These are phyloP conservation scores for Carnegiea gigantea DNA, from an alignment of 179 eudicot species.

Conservation along the genomic window DNA sequence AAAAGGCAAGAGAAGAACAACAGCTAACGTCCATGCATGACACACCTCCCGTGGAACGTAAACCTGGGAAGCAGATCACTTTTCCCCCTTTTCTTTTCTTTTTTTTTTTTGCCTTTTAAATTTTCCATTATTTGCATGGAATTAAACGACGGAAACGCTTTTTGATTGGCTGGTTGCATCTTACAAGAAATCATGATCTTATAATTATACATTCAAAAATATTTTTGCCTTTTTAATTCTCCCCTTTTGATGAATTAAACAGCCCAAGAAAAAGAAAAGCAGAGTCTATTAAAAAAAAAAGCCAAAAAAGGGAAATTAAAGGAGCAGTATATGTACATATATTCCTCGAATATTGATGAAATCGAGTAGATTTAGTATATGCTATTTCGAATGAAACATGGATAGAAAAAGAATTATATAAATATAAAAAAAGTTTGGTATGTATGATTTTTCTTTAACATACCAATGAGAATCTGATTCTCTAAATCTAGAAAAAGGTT, in stretches of 20 bases:
- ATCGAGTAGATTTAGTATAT: constrained; percentile 41
- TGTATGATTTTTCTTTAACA: not conserved
- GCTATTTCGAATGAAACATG: constrained; percentile 24
- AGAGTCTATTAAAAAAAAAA: constrained; percentile 7
- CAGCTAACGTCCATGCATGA: constrained; percentile 12
- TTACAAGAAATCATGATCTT: constrained; percentile 42
- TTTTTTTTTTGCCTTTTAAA: not conserved
- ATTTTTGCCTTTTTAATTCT: constrained; percentile 25
- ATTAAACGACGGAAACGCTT: not conserved
- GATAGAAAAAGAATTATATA: constrained; percentile 18
- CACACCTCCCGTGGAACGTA: constrained; percentile 7
- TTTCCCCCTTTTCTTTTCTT: not conserved
- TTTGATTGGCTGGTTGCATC: constrained; percentile 19
- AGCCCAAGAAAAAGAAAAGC: not conserved
- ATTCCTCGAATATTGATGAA: constrained; percentile 14
- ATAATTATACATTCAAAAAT: constrained; percentile 34
- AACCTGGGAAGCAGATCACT: not conserved
- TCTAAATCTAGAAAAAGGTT: not conserved
- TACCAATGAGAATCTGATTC: not conserved
- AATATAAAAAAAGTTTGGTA: not conserved
- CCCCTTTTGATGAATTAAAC: constrained; percentile 45
- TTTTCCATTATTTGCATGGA: constrained; percentile 8
- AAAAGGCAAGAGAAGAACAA: not conserved
- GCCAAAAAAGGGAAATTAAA: not conserved
- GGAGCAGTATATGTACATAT: not conserved